Conservation (phyloP, 2,329 filamentous ascomycete species). For the Sphaerulina musiva region DNA sequence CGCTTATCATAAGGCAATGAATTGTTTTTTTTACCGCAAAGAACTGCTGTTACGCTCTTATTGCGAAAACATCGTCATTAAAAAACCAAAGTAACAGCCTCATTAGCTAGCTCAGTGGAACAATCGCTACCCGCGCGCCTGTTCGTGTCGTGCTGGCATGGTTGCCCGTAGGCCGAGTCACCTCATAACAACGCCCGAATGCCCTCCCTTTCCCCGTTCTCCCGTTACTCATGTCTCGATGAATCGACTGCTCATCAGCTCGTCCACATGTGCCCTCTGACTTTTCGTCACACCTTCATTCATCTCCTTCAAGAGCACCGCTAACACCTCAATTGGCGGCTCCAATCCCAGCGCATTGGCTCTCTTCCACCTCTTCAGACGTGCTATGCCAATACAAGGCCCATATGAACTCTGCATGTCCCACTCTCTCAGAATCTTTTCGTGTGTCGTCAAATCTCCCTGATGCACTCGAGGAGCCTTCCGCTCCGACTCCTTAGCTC, state of each 20-base stretch:
- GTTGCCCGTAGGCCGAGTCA: no score
- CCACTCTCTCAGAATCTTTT: conserved; percentile 87
- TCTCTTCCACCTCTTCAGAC: conserved; percentile 79
- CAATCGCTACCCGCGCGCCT: not conserved
- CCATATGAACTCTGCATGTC: conserved; percentile 89
- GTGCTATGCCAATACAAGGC: conserved; percentile 77
- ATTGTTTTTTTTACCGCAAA: no score
- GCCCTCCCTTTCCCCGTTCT: not conserved
- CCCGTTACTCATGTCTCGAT: conserved; percentile 34
- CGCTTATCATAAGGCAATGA: no score
- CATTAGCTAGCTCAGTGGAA: not conserved
- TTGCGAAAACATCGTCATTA: not conserved
- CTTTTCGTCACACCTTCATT: conserved; percentile 47
- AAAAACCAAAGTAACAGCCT: not conserved
- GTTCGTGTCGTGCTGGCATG: not conserved
- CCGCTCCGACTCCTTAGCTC: conserved; percentile 60
- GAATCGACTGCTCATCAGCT: conserved; percentile 48
- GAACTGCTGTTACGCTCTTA: conserved; percentile 4
- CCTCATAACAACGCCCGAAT: not conserved
- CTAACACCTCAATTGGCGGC: conserved; percentile 83
- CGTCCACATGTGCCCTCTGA: conserved; percentile 69
- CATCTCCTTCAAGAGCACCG: conserved; percentile 70
- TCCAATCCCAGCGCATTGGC: conserved; percentile 75
- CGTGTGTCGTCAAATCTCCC: conserved; percentile 60
- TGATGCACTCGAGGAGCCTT: conserved; percentile 71